A percentile compares a stretch with the other conserved stretches of the same genome.
phyloP scores from a whole-genome alignment of 2,329 filamentous ascomycete species.

The Ascochyta rabiei region DNA sequence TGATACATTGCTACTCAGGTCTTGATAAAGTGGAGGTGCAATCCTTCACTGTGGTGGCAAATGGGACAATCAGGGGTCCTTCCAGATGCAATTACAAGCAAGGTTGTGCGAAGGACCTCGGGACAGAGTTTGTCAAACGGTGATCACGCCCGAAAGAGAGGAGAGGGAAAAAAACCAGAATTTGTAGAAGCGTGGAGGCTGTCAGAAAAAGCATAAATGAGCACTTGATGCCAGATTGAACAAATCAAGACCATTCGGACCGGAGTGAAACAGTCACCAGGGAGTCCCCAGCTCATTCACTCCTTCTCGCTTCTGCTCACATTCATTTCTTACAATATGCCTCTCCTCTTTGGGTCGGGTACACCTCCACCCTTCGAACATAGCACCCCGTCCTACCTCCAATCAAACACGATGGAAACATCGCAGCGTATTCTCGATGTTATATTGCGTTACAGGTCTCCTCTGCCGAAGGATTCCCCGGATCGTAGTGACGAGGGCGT shows the following conservation, averaged over 20 bases:
- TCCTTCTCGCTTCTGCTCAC: background rate
- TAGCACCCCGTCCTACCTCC: background rate
- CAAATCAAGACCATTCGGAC: background rate
- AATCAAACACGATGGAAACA: background rate
- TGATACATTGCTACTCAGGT: background rate
- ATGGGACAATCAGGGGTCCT: background rate
- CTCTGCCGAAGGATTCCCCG: constrained; percentile 11
- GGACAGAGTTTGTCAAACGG: background rate
- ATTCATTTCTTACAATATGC: constrained; percentile 1
- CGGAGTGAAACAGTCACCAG: background rate
- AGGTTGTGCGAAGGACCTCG: background rate
- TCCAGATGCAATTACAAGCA: background rate
- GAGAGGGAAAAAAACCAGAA: background rate
- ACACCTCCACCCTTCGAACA: background rate
- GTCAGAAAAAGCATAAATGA: background rate
- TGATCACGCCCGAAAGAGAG: background rate
- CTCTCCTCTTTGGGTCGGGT: constrained; percentile 4
- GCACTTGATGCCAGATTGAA: background rate
- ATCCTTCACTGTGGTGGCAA: constrained; percentile 4
- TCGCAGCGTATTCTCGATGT: constrained; percentile 18
- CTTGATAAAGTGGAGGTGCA: background rate
- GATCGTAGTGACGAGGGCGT: constrained; percentile 23
- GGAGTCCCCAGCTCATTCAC: background rate
- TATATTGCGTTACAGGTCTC: constrained; percentile 19
- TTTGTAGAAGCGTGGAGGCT: background rate